A percentile compares a stretch with the other conserved stretches of the same genome.
phyloP scores from a whole-genome alignment of 2,329 filamentous ascomycete genomes.

The Chaetomium sp. region DNA sequence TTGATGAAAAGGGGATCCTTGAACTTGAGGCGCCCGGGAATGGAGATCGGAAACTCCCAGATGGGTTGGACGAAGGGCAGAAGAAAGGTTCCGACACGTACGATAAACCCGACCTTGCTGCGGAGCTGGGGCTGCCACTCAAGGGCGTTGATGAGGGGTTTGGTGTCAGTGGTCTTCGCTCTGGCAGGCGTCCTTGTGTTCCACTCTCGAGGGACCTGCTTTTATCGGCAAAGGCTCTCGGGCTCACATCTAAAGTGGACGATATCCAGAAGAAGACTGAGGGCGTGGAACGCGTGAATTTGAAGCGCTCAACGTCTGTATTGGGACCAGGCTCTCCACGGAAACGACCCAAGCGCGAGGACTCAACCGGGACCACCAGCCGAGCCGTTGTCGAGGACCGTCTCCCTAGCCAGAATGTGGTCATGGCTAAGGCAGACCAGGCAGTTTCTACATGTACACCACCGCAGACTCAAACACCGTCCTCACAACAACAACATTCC shows the following conservation, averaged over 20 bases:
- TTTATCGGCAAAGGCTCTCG: conserved; percentile 35
- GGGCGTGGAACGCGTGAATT: neutral
- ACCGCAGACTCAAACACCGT: neutral
- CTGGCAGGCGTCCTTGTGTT: conserved; percentile 32
- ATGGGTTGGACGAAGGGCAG: conserved; percentile 51
- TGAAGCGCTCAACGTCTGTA: conserved; percentile 8
- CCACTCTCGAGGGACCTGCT: conserved; percentile 35
- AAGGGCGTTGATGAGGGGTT: conserved; percentile 33
- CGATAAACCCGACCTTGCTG: neutral
- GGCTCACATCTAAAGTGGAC: conserved; percentile 29
- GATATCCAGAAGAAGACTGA: neutral
- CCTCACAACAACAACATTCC: conserved; percentile 23
- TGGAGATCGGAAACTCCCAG: conserved; percentile 31
- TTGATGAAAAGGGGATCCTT: conserved; percentile 57
- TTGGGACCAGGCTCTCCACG: neutral
- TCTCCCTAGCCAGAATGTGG: neutral
- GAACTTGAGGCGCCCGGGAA: conserved; percentile 30
- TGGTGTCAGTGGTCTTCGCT: conserved; percentile 37
- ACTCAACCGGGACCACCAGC: neutral
- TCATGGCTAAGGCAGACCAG: no score
- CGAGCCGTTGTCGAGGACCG: neutral
- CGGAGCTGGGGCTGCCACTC: conserved; percentile 5
- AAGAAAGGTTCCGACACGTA: conserved; percentile 20
- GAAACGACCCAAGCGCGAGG: conserved; percentile 4
- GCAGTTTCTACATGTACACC: neutral